Evolutionary conservation across 1,139 yeast genomes (phyloP).

Genomic region (Saccharomyces hybrid): DNA sequence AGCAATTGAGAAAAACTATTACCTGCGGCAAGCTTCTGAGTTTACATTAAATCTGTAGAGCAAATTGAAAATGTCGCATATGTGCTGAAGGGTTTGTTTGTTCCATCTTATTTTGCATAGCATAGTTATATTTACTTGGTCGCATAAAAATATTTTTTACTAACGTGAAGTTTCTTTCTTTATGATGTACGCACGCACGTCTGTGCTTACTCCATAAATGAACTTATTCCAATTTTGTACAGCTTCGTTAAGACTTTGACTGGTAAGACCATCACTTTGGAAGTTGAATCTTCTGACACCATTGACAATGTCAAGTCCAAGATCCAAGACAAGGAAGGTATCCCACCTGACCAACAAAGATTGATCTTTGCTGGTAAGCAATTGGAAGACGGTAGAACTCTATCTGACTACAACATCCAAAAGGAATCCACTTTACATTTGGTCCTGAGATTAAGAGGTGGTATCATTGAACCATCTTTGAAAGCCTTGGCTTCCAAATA

Average conservation of each 20-base stretch:
- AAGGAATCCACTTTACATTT: conserved; percentile 86
- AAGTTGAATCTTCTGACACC: conserved; percentile 91
- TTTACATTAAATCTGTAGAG: neutral
- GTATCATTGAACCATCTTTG: conserved; percentile 98
- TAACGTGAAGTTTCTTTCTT: neutral
- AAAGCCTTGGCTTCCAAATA: conserved; percentile 98
- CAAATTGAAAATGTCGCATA: neutral
- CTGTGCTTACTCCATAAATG: conserved; percentile 15
- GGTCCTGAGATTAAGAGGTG: conserved; percentile 89
- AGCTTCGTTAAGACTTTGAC: conserved; percentile 84
- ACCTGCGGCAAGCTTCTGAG: conserved; percentile 15
- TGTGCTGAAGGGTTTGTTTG: neutral
- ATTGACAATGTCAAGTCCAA: conserved; percentile 90
- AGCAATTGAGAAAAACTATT: neutral
- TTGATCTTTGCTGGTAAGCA: conserved; percentile 91
- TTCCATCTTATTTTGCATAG: neutral
- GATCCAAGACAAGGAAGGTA: conserved; percentile 93
- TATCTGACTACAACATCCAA: conserved; percentile 91
- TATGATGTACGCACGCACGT: neutral
- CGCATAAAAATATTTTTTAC: neutral
- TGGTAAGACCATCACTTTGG: conserved; percentile 87
- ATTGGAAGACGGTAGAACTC: conserved; percentile 88
- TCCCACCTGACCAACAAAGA: conserved; percentile 93
- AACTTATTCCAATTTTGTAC: conserved; percentile 26
- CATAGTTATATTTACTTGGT: neutral